Percentiles rank a stretch among this genome's conserved stretches.
These are phyloP conservation scores for Magnolia changhungtana DNA, from an alignment of 164 flowering plant species.

Conservation along the genomic window DNA sequence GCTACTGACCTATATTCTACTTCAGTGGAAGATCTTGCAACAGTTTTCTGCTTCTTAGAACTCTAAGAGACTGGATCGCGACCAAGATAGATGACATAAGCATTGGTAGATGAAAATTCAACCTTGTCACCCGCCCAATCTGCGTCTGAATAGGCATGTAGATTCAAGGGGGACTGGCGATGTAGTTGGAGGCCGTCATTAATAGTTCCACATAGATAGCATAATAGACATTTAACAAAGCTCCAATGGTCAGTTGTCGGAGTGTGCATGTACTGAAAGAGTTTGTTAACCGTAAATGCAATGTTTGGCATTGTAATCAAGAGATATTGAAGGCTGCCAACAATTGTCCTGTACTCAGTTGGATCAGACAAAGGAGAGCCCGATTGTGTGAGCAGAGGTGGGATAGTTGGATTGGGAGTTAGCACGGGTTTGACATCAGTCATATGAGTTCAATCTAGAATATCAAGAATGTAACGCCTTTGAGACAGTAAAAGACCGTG, in stretches of 20 bases:
- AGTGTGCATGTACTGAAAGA: constrained; percentile 10
- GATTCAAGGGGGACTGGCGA: neutral
- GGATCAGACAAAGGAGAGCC: neutral
- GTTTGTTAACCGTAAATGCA: too few species aligned
- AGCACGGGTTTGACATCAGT: too few species aligned
- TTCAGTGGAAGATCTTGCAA: neutral
- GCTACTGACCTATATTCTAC: neutral
- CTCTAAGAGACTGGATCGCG: neutral
- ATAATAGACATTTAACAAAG: neutral
- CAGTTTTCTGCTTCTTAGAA: neutral
- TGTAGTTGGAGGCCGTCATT: neutral
- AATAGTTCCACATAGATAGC: constrained; percentile 6
- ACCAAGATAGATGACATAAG: constrained; percentile 5
- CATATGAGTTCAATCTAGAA: too few species aligned
- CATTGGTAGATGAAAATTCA: neutral
- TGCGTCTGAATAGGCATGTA: neutral
- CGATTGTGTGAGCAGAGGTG: too few species aligned
- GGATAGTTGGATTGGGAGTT: too few species aligned
- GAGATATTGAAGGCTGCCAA: neutral
- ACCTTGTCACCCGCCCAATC: constrained; percentile 5
- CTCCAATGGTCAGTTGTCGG: constrained; percentile 6
- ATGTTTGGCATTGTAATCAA: too few species aligned
- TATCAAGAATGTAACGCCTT: too few species aligned
- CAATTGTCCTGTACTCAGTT: neutral
- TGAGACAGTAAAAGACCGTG: neutral